Percentiles rank a stretch among this genome's conserved stretches.
Evolutionary conservation across 1,284 basidiomycete species (phyloP).

Genomic region (Ustilago crameri): DNA sequence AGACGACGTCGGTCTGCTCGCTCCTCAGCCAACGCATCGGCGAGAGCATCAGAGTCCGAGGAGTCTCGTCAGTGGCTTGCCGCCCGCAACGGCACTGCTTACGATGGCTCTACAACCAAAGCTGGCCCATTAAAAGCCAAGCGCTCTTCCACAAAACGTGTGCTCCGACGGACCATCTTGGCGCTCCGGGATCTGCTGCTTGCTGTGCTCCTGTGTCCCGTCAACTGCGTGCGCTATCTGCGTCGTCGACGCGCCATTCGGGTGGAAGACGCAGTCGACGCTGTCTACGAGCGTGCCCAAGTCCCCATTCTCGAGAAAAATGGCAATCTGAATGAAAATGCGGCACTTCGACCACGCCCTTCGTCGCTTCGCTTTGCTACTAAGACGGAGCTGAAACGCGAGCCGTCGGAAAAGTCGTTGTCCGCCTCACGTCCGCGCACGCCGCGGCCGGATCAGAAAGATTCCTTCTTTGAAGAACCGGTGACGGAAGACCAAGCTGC

Average conservation of each 20-base stretch:
- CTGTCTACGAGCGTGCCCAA: slow-evolving; percentile 24
- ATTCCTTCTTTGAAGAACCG: slow-evolving; percentile 18
- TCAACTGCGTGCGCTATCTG: slow-evolving; percentile 35
- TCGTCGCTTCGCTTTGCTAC: slow-evolving; percentile 26
- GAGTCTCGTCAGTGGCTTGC: slow-evolving; percentile 17
- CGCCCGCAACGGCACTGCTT: slow-evolving; percentile 8
- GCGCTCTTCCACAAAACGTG: slow-evolving; percentile 11
- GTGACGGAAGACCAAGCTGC: slow-evolving; percentile 57
- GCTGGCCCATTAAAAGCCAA: neutral
- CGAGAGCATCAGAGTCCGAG: slow-evolving; percentile 25
- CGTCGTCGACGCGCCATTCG: slow-evolving; percentile 13
- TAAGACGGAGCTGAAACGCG: slow-evolving; percentile 19
- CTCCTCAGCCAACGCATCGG: slow-evolving; percentile 11
- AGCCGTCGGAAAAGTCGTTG: neutral
- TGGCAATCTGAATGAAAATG: neutral
- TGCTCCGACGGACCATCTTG: slow-evolving; percentile 20
- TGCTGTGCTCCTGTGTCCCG: slow-evolving; percentile 24
- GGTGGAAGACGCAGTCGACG: slow-evolving; percentile 23
- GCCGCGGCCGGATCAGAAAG: slow-evolving; percentile 23
- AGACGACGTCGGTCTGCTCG: slow-evolving; percentile 17
- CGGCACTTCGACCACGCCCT: slow-evolving; percentile 2
- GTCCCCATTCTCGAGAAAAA: slow-evolving; percentile 42
- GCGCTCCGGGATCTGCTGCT: slow-evolving; percentile 35
- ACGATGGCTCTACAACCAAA: neutral
- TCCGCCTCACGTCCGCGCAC: slow-evolving; percentile 16